Conservation (phyloP, 2,329 filamentous ascomycete genomes). For the Colletotrichum lentis region DNA sequence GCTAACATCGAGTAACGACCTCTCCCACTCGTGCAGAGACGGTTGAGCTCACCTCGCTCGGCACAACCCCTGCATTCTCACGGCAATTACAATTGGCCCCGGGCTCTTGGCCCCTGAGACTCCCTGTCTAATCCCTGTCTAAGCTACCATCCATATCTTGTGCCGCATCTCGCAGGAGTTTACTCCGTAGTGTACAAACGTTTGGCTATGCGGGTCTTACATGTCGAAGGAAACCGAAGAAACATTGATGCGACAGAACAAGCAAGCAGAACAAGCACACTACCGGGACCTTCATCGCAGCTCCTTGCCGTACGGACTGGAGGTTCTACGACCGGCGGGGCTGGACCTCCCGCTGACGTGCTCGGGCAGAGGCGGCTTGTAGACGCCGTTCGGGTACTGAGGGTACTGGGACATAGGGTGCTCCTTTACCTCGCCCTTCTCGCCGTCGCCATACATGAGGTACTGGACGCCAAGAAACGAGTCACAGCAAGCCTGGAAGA, state of each 20-base stretch:
- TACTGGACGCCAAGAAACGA: conserved; percentile 78
- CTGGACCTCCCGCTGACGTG: conserved; percentile 49
- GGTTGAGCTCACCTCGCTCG: conserved; percentile 28
- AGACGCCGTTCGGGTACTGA: conserved; percentile 45
- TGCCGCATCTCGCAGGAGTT: conserved; percentile 9
- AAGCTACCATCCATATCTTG: conserved; percentile 24
- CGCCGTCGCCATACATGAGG: conserved; percentile 70
- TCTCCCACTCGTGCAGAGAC: conserved; percentile 35
- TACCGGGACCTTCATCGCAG: conserved; percentile 12
- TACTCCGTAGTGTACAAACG: conserved; percentile 19
- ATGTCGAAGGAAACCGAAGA: conserved; percentile 15
- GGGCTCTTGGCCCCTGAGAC: conserved; percentile 28
- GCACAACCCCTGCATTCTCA: conserved; percentile 36
- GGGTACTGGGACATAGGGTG: conserved; percentile 46
- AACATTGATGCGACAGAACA: conserved; percentile 5
- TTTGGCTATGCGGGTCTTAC: conserved; percentile 8
- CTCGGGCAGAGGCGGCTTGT: conserved; percentile 44
- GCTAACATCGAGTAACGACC: conserved; percentile 43
- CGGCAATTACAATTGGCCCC: conserved; percentile 31
- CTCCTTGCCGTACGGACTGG: conserved; percentile 43
- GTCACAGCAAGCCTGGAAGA: conserved; percentile 83
- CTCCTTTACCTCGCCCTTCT: conserved; percentile 49
- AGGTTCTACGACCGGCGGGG: conserved; percentile 50
- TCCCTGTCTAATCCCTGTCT: conserved; percentile 37
- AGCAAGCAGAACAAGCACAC: not conserved